Evolutionary conservation across 73 alveolate species (phyloP).

Genomic region (Uronychia setigera): DNA sequence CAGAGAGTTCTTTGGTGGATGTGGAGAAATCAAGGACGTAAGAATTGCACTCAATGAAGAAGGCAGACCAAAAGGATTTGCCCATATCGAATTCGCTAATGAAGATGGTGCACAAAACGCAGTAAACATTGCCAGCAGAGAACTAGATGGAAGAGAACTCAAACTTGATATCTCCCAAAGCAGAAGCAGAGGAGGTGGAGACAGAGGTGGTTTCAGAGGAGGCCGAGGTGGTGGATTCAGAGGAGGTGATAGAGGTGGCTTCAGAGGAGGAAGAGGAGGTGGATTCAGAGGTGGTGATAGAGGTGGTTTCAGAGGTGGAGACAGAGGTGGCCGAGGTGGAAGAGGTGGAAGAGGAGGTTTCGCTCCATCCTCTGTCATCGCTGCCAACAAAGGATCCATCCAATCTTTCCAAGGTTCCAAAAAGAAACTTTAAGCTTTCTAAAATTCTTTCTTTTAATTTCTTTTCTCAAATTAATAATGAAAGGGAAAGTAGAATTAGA

Average conservation of each 20-base stretch:
- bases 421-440: constrained; percentile 7
- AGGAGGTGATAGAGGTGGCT: constrained; percentile 55
- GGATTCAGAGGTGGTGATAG: neutral
- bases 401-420: constrained; percentile 7
- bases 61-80: constrained; percentile 93
- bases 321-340: constrained; percentile 32
- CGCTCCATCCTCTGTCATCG: neutral
- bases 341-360: constrained; percentile 18
- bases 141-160: constrained; percentile 81
- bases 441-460: neutral
- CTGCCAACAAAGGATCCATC: constrained; percentile 34
- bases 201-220: constrained; percentile 73
- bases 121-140: constrained; percentile 73
- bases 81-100: constrained; percentile 87
- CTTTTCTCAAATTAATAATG: neutral
- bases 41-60: constrained; percentile 90
- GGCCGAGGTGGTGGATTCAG: constrained; percentile 49
- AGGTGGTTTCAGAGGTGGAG: constrained; percentile 45
- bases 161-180: constrained; percentile 78
- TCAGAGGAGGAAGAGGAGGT: constrained; percentile 39
- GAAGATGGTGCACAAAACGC: constrained; percentile 84
- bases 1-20: constrained; percentile 81
- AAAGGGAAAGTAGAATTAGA: neutral
- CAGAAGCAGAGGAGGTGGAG: constrained; percentile 82
- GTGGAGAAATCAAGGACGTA: constrained; percentile 90